Evolutionary conservation across 2,329 filamentous ascomycete species (phyloP), one percentile per base, ranked within the genome.

Genomic region (Arthrobotrys iridis): DNA sequence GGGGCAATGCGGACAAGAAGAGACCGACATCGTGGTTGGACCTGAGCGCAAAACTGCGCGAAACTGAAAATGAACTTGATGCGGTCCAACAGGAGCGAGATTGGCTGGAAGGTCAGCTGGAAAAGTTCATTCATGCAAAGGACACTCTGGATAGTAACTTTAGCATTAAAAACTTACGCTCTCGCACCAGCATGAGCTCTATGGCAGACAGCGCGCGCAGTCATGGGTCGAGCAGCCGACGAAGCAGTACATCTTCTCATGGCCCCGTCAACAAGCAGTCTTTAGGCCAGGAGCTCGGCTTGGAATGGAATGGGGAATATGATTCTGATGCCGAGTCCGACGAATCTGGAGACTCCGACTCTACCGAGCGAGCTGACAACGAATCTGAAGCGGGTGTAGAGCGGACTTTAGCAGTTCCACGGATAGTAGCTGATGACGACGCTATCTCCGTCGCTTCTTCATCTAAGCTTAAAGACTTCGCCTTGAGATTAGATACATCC

Each of bases 111-210:
- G 70, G 70, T 0, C 70, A 74, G 43, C 28, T 74, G 46, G 70
- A 74, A 59, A 74, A 74, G 55, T 74, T 74, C 22, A 74, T 74
- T 22, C 70, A 74, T 63, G 70, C 70, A 26, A 74, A 74, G 48
- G 70, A 74, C 37, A 45, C 70, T 63, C 70, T 74, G 62, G 70
- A 74, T 33, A 66, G 70, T 22, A 74, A 74, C 41, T 74, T 74
- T 35, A 74, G 63, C 57, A 74, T 74, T 2, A 62, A 74, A 24
- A 74, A 74, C 55, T 37, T 74, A 37, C 70, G 70, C 37, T 62
- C 70, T 60, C 62, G 70, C 15, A 63, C 55, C 18, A 74, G 70
- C 24, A 74, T 74, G 70, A 67, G 62, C 37, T 74, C 70, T 22
- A 33, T 74, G n/a, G 70, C 70, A 18, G 70, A 67, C 13, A 74